Evolutionary conservation across 331 rosid genomes (phyloP).

Genomic region (Quercus phellos): DNA sequence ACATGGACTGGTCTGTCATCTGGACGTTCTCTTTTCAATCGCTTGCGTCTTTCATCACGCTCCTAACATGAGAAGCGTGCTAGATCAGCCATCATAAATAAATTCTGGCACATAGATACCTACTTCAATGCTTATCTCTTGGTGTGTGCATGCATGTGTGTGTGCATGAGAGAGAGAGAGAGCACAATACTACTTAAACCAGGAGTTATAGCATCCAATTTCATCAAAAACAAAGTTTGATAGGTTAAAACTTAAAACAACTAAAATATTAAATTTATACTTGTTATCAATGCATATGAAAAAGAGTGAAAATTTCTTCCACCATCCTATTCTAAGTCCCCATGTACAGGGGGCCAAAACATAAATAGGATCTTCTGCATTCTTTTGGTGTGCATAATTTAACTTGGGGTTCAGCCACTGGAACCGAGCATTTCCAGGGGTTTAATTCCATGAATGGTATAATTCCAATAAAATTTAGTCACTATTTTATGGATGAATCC

Average conservation of each 20-base stretch:
- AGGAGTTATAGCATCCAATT: not conserved
- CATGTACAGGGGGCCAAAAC: not conserved
- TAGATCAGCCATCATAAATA: conserved; percentile 24
- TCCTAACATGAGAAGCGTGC: conserved; percentile 50
- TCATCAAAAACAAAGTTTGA: not conserved
- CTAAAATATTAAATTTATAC: not conserved
- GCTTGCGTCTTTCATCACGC: conserved; percentile 79
- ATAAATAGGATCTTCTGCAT: conserved; percentile 1
- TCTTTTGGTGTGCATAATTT: not conserved
- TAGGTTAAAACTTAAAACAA: not conserved
- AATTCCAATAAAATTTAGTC: not conserved
- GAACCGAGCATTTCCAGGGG: conserved; percentile 4
- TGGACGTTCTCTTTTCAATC: conserved; percentile 68
- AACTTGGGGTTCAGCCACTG: not conserved
- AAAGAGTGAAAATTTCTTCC: not conserved
- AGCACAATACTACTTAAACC: not conserved
- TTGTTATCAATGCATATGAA: not conserved
- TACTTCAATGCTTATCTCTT: not conserved
- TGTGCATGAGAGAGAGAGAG: not conserved
- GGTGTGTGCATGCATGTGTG: not conserved
- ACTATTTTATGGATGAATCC: too few relatives aligned
- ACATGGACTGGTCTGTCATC: conserved; percentile 59
- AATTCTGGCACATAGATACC: not conserved
- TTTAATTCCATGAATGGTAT: not conserved
- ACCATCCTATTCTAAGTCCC: not conserved